Evolutionary conservation across 345 rosid species (phyloP), one percentile per base, ranked within the genome.

Genomic region (Salix dunnii): DNA sequence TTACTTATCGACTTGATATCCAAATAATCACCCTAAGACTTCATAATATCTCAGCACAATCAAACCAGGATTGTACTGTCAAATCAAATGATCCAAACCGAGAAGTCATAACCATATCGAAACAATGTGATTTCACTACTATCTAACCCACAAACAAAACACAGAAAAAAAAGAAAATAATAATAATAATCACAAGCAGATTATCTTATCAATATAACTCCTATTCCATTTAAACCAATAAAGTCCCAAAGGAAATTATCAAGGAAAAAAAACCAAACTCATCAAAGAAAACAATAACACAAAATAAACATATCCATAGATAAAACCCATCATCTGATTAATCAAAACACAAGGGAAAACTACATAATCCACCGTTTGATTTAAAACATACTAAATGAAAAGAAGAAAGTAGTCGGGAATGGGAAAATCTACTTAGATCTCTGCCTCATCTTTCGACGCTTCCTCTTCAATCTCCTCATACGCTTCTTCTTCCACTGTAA

Each of bases 381-480:
- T 4, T 40, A 10, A 38, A 68, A 18, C 25, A 11, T 12, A 11
- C 42, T 38, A 16, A 0, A 20, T 2, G 1, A 0, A 40, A 40
- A 11, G 14, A n/a, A 33, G 10, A n/a, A 25, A 23, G 25, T 62
- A 62, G 27, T 23, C 28, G 35, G 16, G 27, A 62, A 62, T 21
- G 66, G 8, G 30, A 62, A 62, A 25, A 12, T 31, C 86, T 85
- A 85, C 78, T 85, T 85, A 21, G 88, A 85, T 70, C 88, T 68
- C 78, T 85, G 88, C 74, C 88, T 75, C 88, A 85, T 85, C 84
- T 85, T 85, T 82, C 88, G 38, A 78, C 88, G 84, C 80, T 85
- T 85, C 84, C 88, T 85, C 84, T 85, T 85, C 85, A 85, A 80
- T 25, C 88, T 82, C 82, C 88, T 82, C 88, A 85, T 85, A 48